Conservation (phyloP, 441 rosid genomes). For the Isatis lusitanica region DNA sequence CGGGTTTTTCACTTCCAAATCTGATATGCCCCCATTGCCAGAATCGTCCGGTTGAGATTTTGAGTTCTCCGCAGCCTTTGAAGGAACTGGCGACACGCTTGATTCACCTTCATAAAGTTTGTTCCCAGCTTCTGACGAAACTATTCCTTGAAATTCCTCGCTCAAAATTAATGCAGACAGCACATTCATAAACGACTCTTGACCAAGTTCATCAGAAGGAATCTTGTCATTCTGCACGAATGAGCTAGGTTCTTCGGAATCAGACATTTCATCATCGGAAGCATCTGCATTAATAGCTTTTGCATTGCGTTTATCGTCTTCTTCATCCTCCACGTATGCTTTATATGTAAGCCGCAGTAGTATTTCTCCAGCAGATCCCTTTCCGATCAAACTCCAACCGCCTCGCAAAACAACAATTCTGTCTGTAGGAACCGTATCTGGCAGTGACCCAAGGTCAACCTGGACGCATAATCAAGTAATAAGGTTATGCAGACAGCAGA, state of each 20-base stretch:
- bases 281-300: conserved; percentile 48
- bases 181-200: conserved; percentile 92
- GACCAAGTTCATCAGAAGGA: conserved; percentile 47
- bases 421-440: conserved; percentile 94
- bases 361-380: conserved; percentile 76
- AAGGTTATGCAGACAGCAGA: conserved; percentile 11
- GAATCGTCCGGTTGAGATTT: conserved; percentile 42
- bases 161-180: conserved; percentile 89
- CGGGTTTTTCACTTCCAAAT: not conserved
- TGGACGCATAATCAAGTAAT: conserved; percentile 37
- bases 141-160: conserved; percentile 96
- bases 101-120: conserved; percentile 45
- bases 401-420: conserved; percentile 66
- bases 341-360: conserved; percentile 88
- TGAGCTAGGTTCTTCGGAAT: conserved; percentile 56
- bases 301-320: conserved; percentile 61
- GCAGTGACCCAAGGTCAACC: conserved; percentile 78
- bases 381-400: conserved; percentile 77
- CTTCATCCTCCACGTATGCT: conserved; percentile 97
- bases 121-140: conserved; percentile 78
- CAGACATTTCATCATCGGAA: conserved; percentile 80
- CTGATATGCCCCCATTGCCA: conserved; percentile 35
- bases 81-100: conserved; percentile 34
- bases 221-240: conserved; percentile 38
- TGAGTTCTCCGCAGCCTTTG: conserved; percentile 40